Percentiles rank a stretch among this genome's conserved stretches.
Evolutionary conservation across 176 grass and related monocot genomes (phyloP).

Genomic region (Musa troglodytarum): DNA sequence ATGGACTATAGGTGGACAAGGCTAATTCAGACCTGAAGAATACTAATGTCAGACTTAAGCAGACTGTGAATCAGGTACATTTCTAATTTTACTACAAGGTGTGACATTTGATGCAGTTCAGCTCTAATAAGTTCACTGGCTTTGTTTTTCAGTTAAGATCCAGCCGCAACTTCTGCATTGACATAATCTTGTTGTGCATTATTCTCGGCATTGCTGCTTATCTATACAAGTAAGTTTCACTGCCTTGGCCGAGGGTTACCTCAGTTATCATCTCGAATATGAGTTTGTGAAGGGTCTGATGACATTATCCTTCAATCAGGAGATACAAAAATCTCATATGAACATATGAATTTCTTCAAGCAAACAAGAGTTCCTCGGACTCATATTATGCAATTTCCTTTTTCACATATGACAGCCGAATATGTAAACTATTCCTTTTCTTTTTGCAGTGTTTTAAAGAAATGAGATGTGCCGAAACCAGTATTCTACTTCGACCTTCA

Average conservation of each 20-base stretch:
- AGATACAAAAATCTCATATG: no score
- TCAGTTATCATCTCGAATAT: no score
- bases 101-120: neutral
- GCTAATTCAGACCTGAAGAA: constrained; percentile 62
- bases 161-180: constrained; percentile 70
- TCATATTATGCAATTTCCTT: neutral
- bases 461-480: constrained; percentile 21
- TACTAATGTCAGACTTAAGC: constrained; percentile 86
- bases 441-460: constrained; percentile 48
- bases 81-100: neutral
- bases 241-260: neutral
- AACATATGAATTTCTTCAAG: neutral
- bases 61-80: constrained; percentile 54
- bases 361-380: neutral
- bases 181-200: constrained; percentile 67
- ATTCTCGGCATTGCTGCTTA: constrained; percentile 86
- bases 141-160: constrained; percentile 48
- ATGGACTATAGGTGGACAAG: constrained; percentile 50
- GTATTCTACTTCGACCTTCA: neutral
- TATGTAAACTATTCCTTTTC: neutral
- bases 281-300: no score
- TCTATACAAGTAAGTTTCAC: constrained; percentile 64
- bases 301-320: no score
- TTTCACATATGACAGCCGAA: neutral
- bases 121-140: neutral